Evolutionary conservation across 352 stramenopile species (phyloP), one percentile per base, ranked within the genome.

Genomic region (Phytophthora ohioensis): DNA sequence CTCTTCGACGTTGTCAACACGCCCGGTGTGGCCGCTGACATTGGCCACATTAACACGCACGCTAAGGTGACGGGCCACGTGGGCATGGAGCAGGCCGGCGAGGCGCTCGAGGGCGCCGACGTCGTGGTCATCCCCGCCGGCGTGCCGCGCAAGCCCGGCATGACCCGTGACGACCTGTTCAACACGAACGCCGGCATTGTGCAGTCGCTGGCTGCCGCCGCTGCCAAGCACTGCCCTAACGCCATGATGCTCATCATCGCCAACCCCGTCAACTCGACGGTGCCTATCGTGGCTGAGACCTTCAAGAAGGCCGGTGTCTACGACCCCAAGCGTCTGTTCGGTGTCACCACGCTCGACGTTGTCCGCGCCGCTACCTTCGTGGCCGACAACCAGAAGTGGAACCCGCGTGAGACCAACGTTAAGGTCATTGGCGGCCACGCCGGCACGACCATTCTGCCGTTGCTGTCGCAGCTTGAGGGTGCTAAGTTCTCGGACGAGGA

Each of bases 231-330:
- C 80, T 99, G 97, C 85, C 98, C 98, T 9, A 85, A 99, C 60
- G 98, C 98, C 45, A 95, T 94, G 80, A 86, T 98, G 59, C 79
- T 98, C 48, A 98, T 99, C 80, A 99, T 99, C 78, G 97, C 92
- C 68, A 99, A 99, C 88, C 98, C 98, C 7, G 97, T 99, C 71
- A 99, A 99, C 89, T 99, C 94, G 47, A 99, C 98, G 15, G 97
- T 99, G 60, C 98, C 98, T 21, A 99, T 99, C 76, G 98, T 99
- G 52, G 97, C 97, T 47, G 98, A 99, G 86, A 97, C 98, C 5
- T 92, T 99, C 66, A 99, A 99, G 88, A 97, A 98, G 75, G 72
- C 81, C 36, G 91, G 92, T 43, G 95, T 99, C 36, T 99, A 99
- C 88, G 83, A 99, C 84, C 91, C 93, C 21, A 98, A 98, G 76